Percentiles rank a stretch among this genome's conserved stretches.
Evolutionary conservation across 1,139 yeast genomes (phyloP).

Genomic region (Magnusiomyces sp.): DNA sequence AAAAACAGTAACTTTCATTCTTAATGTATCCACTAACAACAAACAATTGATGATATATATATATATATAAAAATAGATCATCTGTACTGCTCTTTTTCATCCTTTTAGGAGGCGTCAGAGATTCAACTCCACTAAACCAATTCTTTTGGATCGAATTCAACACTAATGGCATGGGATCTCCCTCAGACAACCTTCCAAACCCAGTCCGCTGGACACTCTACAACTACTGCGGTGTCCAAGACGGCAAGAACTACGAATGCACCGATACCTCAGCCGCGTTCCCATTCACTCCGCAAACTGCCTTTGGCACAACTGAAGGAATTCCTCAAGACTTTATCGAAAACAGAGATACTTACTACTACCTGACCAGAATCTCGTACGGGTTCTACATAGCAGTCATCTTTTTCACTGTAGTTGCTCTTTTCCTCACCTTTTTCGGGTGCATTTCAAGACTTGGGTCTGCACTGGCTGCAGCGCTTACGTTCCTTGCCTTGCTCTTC

Average conservation of each 20-base stretch:
- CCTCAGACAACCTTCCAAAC: slow-evolving; percentile 28
- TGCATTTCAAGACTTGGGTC: slow-evolving; percentile 30
- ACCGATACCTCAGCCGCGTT: slow-evolving; percentile 44
- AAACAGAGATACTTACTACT: slow-evolving; percentile 46
- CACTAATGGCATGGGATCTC: slow-evolving; percentile 42
- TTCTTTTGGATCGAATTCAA: slow-evolving; percentile 70
- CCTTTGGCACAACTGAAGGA: slow-evolving; percentile 39
- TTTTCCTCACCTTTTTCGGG: slow-evolving; percentile 34
- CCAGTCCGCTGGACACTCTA: slow-evolving; percentile 68
- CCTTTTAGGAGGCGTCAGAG: slow-evolving; percentile 53
- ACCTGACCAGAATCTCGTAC: slow-evolving; percentile 58
- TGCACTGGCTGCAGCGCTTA: slow-evolving; percentile 28
- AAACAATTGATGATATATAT: background rate
- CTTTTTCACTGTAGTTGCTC: slow-evolving; percentile 45
- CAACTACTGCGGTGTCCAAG: slow-evolving; percentile 45
- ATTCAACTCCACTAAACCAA: slow-evolving; percentile 40
- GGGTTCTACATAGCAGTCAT: slow-evolving; percentile 58
- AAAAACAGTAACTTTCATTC: no score
- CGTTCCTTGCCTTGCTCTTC: slow-evolving; percentile 44
- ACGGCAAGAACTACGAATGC: slow-evolving; percentile 40
- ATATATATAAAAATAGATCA: slow-evolving; percentile 29
- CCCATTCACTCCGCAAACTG: slow-evolving; percentile 57
- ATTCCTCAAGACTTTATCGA: slow-evolving; percentile 43
- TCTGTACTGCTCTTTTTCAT: slow-evolving; percentile 52
- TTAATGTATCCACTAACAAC: background rate